These are phyloP conservation scores for Myxozyma monticola DNA, from an alignment of 805 yeast genomes.

Conservation along the genomic window DNA sequence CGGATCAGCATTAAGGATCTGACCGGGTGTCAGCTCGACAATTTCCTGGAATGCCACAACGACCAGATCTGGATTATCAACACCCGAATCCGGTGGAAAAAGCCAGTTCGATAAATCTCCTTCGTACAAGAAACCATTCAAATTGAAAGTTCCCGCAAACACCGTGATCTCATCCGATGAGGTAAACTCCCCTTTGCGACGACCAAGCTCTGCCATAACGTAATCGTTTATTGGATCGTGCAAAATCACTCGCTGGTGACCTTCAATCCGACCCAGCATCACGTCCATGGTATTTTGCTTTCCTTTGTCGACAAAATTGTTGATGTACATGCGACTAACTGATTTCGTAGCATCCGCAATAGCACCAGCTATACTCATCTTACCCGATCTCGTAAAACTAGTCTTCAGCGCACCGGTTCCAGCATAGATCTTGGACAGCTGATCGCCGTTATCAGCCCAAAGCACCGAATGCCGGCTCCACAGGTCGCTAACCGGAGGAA, in stretches of 20 bases:
- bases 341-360: constrained; percentile 96
- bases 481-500: constrained; percentile 47
- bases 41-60: constrained; percentile 94
- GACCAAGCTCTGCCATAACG: constrained; percentile 64
- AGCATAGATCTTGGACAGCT: constrained; percentile 90
- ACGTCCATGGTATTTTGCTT: constrained; percentile 89
- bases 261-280: constrained; percentile 75
- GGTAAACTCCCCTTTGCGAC: constrained; percentile 56
- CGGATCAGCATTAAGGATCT: constrained; percentile 82
- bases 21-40: constrained; percentile 89
- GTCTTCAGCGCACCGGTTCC: constrained; percentile 97
- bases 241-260: constrained; percentile 66
- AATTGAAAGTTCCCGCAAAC: constrained; percentile 82
- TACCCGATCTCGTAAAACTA: constrained; percentile 90
- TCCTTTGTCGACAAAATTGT: constrained; percentile 89
- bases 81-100: constrained; percentile 57
- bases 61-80: constrained; percentile 67
- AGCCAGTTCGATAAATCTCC: constrained; percentile 75
- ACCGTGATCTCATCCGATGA: constrained; percentile 59
- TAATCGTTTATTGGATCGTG: constrained; percentile 88
- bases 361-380: constrained; percentile 96
- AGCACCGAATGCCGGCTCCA: constrained; percentile 75
- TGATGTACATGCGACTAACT: constrained; percentile 90
- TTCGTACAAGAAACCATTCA: constrained; percentile 66
- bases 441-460: constrained; percentile 99